Evolutionary conservation across 2,329 filamentous ascomycete genomes (phyloP).

Genomic region (Trichophyton equinum): DNA sequence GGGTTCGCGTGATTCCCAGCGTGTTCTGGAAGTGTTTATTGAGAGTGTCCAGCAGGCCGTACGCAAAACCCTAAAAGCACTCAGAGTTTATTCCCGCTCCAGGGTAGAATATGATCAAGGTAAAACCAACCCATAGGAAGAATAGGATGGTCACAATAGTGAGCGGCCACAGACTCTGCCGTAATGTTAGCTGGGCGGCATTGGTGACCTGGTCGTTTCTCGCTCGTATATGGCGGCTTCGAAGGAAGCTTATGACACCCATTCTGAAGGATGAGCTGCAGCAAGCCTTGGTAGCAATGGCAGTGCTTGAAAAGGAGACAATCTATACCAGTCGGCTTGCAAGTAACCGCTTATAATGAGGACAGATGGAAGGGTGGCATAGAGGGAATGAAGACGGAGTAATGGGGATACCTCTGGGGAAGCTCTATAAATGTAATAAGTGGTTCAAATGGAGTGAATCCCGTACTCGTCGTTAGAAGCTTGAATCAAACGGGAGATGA

Average conservation of each 20-base stretch:
- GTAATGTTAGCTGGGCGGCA: slow-evolving; percentile 31
- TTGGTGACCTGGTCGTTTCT: slow-evolving; percentile 28
- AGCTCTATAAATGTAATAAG: background rate
- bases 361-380: background rate
- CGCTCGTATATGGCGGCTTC: slow-evolving; percentile 22
- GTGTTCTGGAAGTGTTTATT: slow-evolving; percentile 48
- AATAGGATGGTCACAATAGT: slow-evolving; percentile 38
- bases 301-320: background rate
- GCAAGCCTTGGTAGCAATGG: background rate
- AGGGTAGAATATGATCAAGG: background rate
- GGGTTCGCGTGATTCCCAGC: slow-evolving; percentile 41
- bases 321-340: background rate
- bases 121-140: slow-evolving; percentile 39
- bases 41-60: slow-evolving; percentile 38
- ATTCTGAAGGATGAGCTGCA: slow-evolving; percentile 12
- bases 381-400: background rate
- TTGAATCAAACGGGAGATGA: background rate
- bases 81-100: background rate
- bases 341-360: background rate
- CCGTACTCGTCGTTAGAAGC: background rate
- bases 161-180: slow-evolving; percentile 34
- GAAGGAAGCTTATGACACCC: slow-evolving; percentile 21
- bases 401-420: background rate
- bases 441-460: background rate
- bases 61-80: slow-evolving; percentile 32